Conservation (phyloP, 352 stramenopile genomes). For the Pythium dissotocum region DNA sequence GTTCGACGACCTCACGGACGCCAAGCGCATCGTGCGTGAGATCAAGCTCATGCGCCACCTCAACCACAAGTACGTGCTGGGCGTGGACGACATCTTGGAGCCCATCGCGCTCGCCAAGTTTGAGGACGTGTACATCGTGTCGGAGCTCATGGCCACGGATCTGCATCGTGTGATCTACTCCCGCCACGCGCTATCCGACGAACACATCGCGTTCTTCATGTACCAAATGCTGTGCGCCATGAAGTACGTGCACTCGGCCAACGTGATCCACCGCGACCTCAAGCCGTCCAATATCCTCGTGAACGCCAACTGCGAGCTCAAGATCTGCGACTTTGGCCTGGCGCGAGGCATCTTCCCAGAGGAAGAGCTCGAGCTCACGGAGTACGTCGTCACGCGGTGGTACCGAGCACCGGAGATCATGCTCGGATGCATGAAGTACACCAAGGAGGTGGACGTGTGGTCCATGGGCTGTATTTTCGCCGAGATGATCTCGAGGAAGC, state of each 20-base stretch:
- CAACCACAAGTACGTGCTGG: conserved; percentile 89
- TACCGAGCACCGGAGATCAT: conserved; percentile 72
- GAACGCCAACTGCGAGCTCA: conserved; percentile 90
- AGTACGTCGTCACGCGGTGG: conserved; percentile 87
- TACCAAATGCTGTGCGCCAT: conserved; percentile 92
- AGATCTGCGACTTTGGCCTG: conserved; percentile 88
- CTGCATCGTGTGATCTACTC: conserved; percentile 91
- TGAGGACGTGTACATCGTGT: conserved; percentile 90
- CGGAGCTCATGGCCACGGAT: conserved; percentile 90
- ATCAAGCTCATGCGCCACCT: conserved; percentile 94
- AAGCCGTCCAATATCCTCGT: conserved; percentile 98
- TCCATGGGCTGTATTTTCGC: conserved; percentile 99
- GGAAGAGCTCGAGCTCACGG: conserved; percentile 67
- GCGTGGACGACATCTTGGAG: conserved; percentile 77
- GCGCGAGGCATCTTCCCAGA: conserved; percentile 78
- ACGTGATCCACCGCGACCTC: conserved; percentile 95
- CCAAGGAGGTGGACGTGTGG: conserved; percentile 91
- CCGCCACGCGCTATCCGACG: conserved; percentile 76
- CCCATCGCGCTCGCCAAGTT: conserved; percentile 70
- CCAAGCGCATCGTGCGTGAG: conserved; percentile 98
- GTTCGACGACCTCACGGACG: conserved; percentile 98
- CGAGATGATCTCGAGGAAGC: conserved; percentile 97
- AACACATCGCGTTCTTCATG: conserved; percentile 90
- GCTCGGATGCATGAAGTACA: conserved; percentile 89
- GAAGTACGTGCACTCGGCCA: conserved; percentile 92